Evolutionary conservation across 2,329 filamentous ascomycete species (phyloP), one percentile per base, ranked within the genome.

Genomic region (Fusarium sp.): DNA sequence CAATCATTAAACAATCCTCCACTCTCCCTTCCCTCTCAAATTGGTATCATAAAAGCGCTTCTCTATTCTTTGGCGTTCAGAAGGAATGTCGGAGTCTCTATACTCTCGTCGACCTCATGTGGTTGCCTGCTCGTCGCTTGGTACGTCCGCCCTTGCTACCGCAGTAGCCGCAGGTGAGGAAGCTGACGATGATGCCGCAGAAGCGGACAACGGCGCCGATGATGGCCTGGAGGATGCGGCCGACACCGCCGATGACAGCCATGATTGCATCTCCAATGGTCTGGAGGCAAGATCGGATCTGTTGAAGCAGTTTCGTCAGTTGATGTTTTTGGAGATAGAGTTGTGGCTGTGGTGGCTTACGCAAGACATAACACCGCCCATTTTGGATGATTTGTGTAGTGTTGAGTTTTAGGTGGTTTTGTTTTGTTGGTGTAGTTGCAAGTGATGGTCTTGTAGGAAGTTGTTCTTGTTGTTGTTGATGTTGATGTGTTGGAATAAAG

Each of bases 311-410:
- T 18, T 28, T 23, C 8, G 69, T 77, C 69, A 74, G 68, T n/a
- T 6, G n/a, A 9, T 18, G n/a, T 26, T 26, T 16, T 18, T 20
- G 20, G 13, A 33, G 26, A 8, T 13, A 26, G 23, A 12, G 9
- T n/a, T 18, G 42, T 41, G 31, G 26, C n/a, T 56, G 13, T 37
- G 54, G 26, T 18, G 52, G 86, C 91, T 76, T 92, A 95, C 92
- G 78, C 92, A 94, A 78, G 92, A 94, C 72, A 93, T 84, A 76
- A 96, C 89, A 80, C 91, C 92, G 83, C 92, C 92, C 92, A 96
- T 95, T 64, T 37, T 80, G 65, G 62, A 67, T 63, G 63, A 58
- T 51, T 71, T 61, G 54, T 65, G 44, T 63, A 52, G 52, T 59
- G 53, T 51, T 59, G 58, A 70, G 36, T 50, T 57, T 51, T 55